These are phyloP conservation scores for Naganishia friedmannii DNA, from an alignment of 768 basidiomycete species.

Conservation along the genomic window DNA sequence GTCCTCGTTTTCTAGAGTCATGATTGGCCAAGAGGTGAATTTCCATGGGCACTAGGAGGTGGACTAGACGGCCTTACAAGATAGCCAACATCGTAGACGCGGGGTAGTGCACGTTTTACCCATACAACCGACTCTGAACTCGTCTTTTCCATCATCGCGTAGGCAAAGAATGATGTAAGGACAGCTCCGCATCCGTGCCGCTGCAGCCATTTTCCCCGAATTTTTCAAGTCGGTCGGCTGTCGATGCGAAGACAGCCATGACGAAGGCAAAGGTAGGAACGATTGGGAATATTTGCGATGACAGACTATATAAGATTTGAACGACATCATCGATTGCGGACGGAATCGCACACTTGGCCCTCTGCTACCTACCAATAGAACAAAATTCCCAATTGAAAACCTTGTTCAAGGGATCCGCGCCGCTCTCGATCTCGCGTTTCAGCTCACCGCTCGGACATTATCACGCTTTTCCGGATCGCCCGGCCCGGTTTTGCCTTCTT, in stretches of 20 bases:
- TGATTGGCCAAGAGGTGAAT: no score
- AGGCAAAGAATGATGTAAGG: conserved; percentile 6
- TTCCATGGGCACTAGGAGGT: neutral
- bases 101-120: conserved; percentile 25
- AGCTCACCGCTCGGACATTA: conserved; percentile 4
- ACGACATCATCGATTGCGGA: neutral
- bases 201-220: neutral
- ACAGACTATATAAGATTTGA: neutral
- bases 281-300: conserved; percentile 17
- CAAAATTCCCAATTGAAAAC: neutral
- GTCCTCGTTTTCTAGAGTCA: neutral
- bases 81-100: neutral
- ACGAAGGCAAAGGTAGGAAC: conserved; percentile 8
- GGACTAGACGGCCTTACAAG: neutral
- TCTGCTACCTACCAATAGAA: neutral
- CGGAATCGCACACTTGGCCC: neutral
- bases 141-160: neutral
- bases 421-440: conserved; percentile 24
- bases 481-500: conserved; percentile 23
- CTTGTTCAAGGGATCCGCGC: conserved; percentile 1
- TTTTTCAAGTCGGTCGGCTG: neutral
- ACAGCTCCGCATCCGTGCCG: conserved; percentile 1
- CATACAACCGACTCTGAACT: conserved; percentile 8
- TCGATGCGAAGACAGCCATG: neutral
- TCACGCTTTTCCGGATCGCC: conserved; percentile 16